A percentile compares a stretch with the other conserved stretches of the same genome.
Conservation (phyloP, 1,284 basidiomycete genomes). For the Limonomyces culmigenus region DNA sequence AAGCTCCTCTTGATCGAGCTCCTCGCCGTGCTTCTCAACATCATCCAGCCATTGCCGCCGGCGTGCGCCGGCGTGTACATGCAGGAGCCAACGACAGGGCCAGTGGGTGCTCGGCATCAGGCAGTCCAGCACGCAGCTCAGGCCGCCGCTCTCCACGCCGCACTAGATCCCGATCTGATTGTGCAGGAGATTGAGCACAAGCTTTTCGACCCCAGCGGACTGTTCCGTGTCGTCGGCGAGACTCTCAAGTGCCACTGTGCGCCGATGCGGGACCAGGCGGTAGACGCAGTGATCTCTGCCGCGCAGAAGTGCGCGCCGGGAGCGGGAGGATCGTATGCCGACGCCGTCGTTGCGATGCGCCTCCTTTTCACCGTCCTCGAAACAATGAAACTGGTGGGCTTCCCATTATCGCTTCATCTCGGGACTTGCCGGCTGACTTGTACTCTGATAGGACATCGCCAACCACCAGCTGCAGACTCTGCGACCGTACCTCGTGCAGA, state of each 20-base stretch:
- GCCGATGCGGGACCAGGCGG: constrained; percentile 75
- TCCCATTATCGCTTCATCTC: constrained; percentile 1
- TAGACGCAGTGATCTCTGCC: constrained; percentile 70
- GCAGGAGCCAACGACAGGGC: constrained; percentile 16
- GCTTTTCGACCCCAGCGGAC: constrained; percentile 67
- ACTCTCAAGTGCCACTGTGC: constrained; percentile 86
- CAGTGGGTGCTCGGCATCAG: constrained; percentile 25
- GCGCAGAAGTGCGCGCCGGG: constrained; percentile 41
- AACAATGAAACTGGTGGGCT: constrained; percentile 80
- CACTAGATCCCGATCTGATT: constrained; percentile 61
- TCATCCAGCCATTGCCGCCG: constrained; percentile 49
- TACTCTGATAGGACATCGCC: constrained; percentile 61
- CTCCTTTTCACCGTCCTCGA: constrained; percentile 86
- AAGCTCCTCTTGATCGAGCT: constrained; percentile 63
- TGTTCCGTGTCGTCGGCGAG: constrained; percentile 66
- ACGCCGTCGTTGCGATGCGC: constrained; percentile 62
- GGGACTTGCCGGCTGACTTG: constrained; percentile 4
- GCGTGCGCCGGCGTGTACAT: constrained; percentile 5
- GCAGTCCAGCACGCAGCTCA: constrained; percentile 41
- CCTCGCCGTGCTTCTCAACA: constrained; percentile 65
- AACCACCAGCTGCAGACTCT: constrained; percentile 88
- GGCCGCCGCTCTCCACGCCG: constrained; percentile 37
- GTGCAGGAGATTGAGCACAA: constrained; percentile 66
- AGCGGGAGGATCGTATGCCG: constrained; percentile 32
- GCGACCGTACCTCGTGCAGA: constrained; percentile 70